Conservation (phyloP, 805 yeast genomes). For the Yarrowia hollandica region DNA sequence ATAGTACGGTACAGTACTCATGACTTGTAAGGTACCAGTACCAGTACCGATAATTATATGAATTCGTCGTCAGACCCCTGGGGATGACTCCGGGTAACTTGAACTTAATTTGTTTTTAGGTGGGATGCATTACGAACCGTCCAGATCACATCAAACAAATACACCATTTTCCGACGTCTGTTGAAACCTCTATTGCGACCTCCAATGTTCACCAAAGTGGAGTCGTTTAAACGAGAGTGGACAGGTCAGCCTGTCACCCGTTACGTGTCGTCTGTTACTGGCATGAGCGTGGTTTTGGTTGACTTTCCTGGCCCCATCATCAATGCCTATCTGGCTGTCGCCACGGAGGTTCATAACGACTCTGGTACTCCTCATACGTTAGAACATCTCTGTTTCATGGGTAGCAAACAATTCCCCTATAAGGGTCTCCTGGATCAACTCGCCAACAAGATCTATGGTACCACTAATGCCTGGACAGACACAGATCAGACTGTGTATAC, state of each 20-base stretch:
- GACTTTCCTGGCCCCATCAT: slow-evolving; percentile 81
- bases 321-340: slow-evolving; percentile 93
- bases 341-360: slow-evolving; percentile 84
- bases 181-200: neutral
- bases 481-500: slow-evolving; percentile 96
- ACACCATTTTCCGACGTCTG: slow-evolving; percentile 14
- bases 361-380: slow-evolving; percentile 94
- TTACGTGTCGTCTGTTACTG: slow-evolving; percentile 45
- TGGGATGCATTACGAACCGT: neutral
- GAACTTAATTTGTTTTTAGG: neutral
- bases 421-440: slow-evolving; percentile 86
- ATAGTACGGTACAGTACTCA: no score
- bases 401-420: slow-evolving; percentile 83
- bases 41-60: no score
- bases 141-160: neutral
- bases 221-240: slow-evolving; percentile 15
- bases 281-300: slow-evolving; percentile 75
- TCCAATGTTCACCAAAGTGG: slow-evolving; percentile 27
- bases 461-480: slow-evolving; percentile 96
- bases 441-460: slow-evolving; percentile 79
- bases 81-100: slow-evolving; percentile 25
- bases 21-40: no score
- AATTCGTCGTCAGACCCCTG: no score
- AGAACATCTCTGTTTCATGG: slow-evolving; percentile 94
- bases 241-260: slow-evolving; percentile 7